Evolutionary conservation across 2,329 filamentous ascomycete species (phyloP).

Genomic region (Pestalotiopsis sp.): DNA sequence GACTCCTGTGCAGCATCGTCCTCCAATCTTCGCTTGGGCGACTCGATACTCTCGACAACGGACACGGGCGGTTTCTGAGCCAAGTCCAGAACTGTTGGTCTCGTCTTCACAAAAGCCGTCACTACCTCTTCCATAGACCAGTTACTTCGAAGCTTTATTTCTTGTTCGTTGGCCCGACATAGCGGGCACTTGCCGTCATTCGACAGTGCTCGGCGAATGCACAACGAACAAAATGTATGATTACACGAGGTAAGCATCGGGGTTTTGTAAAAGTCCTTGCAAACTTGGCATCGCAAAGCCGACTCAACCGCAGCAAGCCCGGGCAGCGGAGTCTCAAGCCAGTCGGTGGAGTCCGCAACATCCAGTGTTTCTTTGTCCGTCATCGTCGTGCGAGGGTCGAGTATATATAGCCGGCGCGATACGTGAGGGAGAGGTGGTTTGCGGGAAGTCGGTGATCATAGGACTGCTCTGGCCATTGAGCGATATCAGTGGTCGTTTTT

Average conservation of each 20-base stretch:
- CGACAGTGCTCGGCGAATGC: constrained; percentile 83
- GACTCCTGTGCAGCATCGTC: constrained; percentile 31
- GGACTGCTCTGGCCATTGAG: not conserved
- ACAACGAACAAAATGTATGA: constrained; percentile 96
- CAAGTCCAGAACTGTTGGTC: constrained; percentile 62
- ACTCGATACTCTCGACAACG: constrained; percentile 17
- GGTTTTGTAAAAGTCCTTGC: constrained; percentile 95
- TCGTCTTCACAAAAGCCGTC: constrained; percentile 69
- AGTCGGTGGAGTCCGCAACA: constrained; percentile 81
- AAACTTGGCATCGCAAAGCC: constrained; percentile 90
- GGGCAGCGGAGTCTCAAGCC: constrained; percentile 70
- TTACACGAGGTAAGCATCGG: constrained; percentile 94
- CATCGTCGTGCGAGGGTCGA: not conserved
- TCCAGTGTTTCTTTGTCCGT: constrained; percentile 23
- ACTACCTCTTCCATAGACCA: constrained; percentile 84
- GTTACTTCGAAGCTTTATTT: constrained; percentile 81
- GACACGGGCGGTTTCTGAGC: constrained; percentile 50
- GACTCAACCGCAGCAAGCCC: constrained; percentile 73
- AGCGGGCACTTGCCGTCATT: constrained; percentile 85
- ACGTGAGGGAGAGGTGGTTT: not conserved
- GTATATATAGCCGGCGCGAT: not conserved
- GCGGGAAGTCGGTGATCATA: no score
- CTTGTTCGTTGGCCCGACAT: constrained; percentile 78
- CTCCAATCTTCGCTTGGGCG: constrained; percentile 54
- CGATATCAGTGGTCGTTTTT: not conserved